These are phyloP conservation scores for Wickerhamiella kazuoi DNA, from an alignment of 805 yeast species.

Conservation along the genomic window DNA sequence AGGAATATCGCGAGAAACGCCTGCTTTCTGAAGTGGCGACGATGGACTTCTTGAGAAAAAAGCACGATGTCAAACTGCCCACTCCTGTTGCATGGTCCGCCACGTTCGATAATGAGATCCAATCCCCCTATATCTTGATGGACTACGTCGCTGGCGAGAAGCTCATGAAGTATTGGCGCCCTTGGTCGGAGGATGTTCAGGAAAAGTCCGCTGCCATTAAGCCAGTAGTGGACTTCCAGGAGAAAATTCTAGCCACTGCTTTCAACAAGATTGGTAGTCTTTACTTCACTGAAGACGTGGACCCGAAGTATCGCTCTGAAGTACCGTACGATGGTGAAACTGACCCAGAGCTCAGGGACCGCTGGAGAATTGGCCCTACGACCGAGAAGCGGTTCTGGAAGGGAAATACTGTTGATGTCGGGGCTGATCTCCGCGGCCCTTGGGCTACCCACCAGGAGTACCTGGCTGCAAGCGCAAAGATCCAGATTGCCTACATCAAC, in stretches of 20 bases:
- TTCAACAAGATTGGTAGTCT: conserved; percentile 69
- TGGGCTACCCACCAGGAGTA: conserved; percentile 54
- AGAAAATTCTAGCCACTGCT: conserved; percentile 33
- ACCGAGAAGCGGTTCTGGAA: conserved; percentile 66
- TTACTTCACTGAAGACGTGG: conserved; percentile 58
- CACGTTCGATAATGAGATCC: conserved; percentile 42
- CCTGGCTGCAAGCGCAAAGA: conserved; percentile 41
- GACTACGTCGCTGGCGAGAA: conserved; percentile 66
- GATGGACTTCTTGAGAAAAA: conserved; percentile 55
- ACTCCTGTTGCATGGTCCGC: conserved; percentile 52
- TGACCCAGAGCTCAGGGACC: conserved; percentile 32
- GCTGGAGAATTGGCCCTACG: conserved; percentile 89
- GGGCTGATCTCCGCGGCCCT: conserved; percentile 49
- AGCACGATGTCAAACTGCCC: conserved; percentile 51
- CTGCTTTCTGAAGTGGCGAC: conserved; percentile 88
- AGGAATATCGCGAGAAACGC: conserved; percentile 36
- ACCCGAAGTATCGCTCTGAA: conserved; percentile 25
- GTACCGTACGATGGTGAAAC: conserved; percentile 47
- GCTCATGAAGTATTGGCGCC: conserved; percentile 83
- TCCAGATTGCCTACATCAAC: conserved; percentile 47
- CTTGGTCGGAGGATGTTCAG: conserved; percentile 43
- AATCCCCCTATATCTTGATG: conserved; percentile 62
- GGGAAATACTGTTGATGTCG: conserved; percentile 36
- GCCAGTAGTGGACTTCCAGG: conserved; percentile 55
- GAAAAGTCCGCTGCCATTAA: conserved; percentile 37